Evolutionary conservation across 176 grass and related monocot species (phyloP).

Genomic region (Musa beccarii): DNA sequence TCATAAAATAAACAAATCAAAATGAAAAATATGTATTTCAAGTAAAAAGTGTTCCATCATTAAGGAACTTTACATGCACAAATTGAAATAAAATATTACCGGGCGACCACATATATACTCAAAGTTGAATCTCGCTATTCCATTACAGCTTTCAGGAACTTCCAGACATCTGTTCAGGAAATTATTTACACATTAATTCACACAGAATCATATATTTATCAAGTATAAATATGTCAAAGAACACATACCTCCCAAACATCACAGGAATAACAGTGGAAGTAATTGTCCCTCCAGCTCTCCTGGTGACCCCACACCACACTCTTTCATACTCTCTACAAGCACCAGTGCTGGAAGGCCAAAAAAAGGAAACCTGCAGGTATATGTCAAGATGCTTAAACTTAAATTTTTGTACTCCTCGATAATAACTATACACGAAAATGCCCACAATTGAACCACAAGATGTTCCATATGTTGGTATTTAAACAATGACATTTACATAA

Average conservation of each 20-base stretch:
- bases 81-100: conserved; percentile 38
- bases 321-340: conserved; percentile 43
- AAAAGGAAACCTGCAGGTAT: conserved; percentile 55
- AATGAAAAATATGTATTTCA: background rate
- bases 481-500: background rate
- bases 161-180: conserved; percentile 57
- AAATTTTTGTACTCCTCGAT: background rate
- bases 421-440: background rate
- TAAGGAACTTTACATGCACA: conserved; percentile 1
- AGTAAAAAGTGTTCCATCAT: background rate
- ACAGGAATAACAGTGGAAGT: conserved; percentile 52
- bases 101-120: conserved; percentile 86
- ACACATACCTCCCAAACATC: conserved; percentile 85
- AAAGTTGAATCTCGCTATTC: conserved; percentile 73
- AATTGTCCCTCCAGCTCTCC: conserved; percentile 33
- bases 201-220: conserved; percentile 13
- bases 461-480: background rate
- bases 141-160: conserved; percentile 87
- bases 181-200: conserved; percentile 21
- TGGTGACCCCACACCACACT: conserved; percentile 47
- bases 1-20: background rate
- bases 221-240: conserved; percentile 11
- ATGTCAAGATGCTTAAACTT: background rate
- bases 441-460: background rate
- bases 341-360: conserved; percentile 63